Conservation (phyloP, 1,284 basidiomycete genomes). For the Leccinum angustisporum region DNA sequence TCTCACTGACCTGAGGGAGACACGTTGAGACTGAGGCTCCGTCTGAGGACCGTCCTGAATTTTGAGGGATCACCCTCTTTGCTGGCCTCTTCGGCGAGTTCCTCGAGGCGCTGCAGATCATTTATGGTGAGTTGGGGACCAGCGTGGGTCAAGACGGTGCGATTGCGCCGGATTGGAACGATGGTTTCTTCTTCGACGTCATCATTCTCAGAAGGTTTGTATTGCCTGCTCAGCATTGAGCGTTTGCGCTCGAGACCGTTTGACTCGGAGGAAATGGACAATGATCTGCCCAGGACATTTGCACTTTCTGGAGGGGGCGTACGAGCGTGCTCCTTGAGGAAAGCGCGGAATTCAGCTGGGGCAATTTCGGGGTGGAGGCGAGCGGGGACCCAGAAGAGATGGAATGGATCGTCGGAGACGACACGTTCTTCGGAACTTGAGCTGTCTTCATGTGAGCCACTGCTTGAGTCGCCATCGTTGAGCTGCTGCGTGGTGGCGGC, state of each 20-base stretch:
- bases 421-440: conserved; percentile 37
- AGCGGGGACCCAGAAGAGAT: conserved; percentile 98
- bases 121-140: conserved; percentile 83
- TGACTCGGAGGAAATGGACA: conserved; percentile 37
- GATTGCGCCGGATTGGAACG: conserved; percentile 67
- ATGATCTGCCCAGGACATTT: conserved; percentile 36
- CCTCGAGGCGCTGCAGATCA: conserved; percentile 91
- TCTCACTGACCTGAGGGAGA: conserved; percentile 74
- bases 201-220: conserved; percentile 76
- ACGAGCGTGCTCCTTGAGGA: conserved; percentile 90
- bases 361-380: conserved; percentile 96
- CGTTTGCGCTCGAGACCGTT: conserved; percentile 70
- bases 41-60: conserved; percentile 78
- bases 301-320: conserved; percentile 51
- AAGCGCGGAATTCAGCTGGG: conserved; percentile 91
- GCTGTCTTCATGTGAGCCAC: conserved; percentile 47
- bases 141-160: conserved; percentile 60
- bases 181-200: conserved; percentile 67
- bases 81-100: conserved; percentile 86
- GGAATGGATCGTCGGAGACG: conserved; percentile 67
- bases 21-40: conserved; percentile 87
- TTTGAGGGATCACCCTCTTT: conserved; percentile 82
- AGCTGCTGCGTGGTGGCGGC: conserved; percentile 28
- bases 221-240: conserved; percentile 90
- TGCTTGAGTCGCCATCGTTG: conserved; percentile 45